Conservation (phyloP, 2,329 filamentous ascomycete genomes). For the Sclerotinia trifoliorum region DNA sequence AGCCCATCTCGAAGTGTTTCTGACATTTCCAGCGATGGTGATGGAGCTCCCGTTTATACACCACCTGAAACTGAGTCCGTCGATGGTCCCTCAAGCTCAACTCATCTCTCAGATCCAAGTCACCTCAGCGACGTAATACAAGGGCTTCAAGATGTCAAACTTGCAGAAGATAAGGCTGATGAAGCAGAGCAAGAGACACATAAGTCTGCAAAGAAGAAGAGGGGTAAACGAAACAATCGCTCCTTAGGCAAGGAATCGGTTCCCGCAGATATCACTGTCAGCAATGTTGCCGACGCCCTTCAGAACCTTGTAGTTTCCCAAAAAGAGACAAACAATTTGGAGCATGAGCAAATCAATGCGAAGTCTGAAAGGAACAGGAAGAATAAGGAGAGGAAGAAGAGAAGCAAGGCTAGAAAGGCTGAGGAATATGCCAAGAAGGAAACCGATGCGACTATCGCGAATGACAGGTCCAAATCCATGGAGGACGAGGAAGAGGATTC, state of each 20-base stretch:
- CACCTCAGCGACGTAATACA: background rate
- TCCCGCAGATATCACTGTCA: background rate
- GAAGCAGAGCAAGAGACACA: background rate
- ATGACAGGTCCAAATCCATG: background rate
- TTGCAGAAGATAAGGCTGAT: background rate
- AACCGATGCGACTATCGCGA: background rate
- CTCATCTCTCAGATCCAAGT: background rate
- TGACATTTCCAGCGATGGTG: background rate
- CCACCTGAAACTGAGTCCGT: slow-evolving; percentile 9
- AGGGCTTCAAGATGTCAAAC: slow-evolving; percentile 1
- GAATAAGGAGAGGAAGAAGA: background rate
- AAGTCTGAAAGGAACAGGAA: background rate
- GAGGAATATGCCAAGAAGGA: background rate
- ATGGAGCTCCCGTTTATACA: slow-evolving; percentile 17
- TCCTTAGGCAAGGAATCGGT: background rate
- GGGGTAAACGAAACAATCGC: background rate
- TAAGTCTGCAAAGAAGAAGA: background rate
- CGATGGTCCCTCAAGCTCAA: background rate
- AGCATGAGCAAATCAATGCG: background rate
- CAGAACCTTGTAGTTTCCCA: slow-evolving; percentile 2
- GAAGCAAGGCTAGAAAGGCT: slow-evolving; percentile 1
- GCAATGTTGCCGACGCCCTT: background rate
- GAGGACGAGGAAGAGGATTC: background rate
- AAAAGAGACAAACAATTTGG: background rate
- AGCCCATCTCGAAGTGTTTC: slow-evolving; percentile 3